Base-by-base conservation (phyloP, 148 eudicot genomes). In the Drosera capensis region DNA sequence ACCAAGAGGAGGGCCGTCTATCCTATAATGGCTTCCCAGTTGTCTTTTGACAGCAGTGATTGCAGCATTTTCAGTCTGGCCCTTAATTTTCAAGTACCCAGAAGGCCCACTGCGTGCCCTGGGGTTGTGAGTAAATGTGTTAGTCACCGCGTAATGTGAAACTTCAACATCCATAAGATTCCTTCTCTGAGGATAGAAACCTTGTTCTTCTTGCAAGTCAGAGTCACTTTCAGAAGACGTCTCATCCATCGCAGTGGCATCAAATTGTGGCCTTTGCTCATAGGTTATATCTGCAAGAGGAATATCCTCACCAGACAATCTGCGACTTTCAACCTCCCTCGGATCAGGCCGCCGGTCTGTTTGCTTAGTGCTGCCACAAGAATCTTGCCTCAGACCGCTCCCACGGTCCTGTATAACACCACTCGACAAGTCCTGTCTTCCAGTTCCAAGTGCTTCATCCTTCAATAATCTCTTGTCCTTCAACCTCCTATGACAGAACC, bases 401-500 rank as follows among this genome's bases (percentile, higher is more conserved):
- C 72, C 86, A 58, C 59, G 86, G 40, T 85, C 95, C 59, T 78
- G 90, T 63, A 77, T 48, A 48, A 74, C 61, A 42, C 66, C 78
- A 44, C 90, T 80, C 36, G 82, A 85, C 8, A 77, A 61, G 29
- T 86, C 86, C 54, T 71, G 95, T 59, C 61, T 81, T 25, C 78
- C 83, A 63, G 59, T 69, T 59, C 68, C 63, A 56, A 49, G 18
- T 9, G 25, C 35, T 58, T 77, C 88, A 42, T 59, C 82, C 42
- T 50, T 56, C 46, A 55, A 25, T 15, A 52, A 17, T 50, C 60
- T 77, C 65, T 78, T 80, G 64, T 86, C 95, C 65, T 86, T 86
- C 68, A 81, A 73, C 59, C 95, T 75, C 54, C 92, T 74, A 52
- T 81, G 95, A 70, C 95, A 86, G 63, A 86, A 75, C 95, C 95